Evolutionary conservation across 2,329 filamentous ascomycete species (phyloP), one percentile per base, ranked within the genome.

Genomic region (Colletotrichum cordylinicola): DNA sequence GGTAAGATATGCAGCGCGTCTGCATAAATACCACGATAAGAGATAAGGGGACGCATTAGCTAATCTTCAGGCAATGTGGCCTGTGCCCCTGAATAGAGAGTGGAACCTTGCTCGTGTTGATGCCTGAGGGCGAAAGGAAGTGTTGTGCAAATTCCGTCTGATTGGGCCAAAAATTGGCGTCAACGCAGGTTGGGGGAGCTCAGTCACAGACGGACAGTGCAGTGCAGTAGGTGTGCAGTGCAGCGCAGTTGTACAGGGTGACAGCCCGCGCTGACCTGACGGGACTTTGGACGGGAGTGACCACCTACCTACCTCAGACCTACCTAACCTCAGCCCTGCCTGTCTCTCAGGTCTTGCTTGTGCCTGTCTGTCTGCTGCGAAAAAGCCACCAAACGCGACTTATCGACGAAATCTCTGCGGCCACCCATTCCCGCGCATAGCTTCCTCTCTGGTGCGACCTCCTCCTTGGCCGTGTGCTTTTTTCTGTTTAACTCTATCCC

Each of bases 121-220:
- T 76, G 74, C 74, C 74, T 75, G 58, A 71, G 29, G 39, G 74
- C 66, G 66, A 64, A 39, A 67, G 66, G 64, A 39, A 67, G n/a
- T 24, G 29, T 21, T 48, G 13, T 39, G 27, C 43, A 9, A 8
- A 4, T 31, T 8, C 18, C 21, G 5, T 21, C 12, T 71, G 60
- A 76, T 75, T 70, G 74, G 74, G n/a, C n/a, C 48, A 9, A 67
- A 61, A 24, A 27, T 21, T 74, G 70, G 74, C 74, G 74, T 70
- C 48, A 76, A 76, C 29, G 55, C 52, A 72, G 27, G 48, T 65
- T 48, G 27, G 55, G 55, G 61, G 61, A 64, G 61, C 61, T 64
- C 21, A 33, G 58, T 61, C 61, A 64, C 61, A 61, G 21, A 67
- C 29, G 39, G 65, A 58, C 43, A 68, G 29, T 52, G 62, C 24